phyloP scores from a whole-genome alignment of 352 stramenopile genomes.

The Phytophthora hybrid region DNA sequence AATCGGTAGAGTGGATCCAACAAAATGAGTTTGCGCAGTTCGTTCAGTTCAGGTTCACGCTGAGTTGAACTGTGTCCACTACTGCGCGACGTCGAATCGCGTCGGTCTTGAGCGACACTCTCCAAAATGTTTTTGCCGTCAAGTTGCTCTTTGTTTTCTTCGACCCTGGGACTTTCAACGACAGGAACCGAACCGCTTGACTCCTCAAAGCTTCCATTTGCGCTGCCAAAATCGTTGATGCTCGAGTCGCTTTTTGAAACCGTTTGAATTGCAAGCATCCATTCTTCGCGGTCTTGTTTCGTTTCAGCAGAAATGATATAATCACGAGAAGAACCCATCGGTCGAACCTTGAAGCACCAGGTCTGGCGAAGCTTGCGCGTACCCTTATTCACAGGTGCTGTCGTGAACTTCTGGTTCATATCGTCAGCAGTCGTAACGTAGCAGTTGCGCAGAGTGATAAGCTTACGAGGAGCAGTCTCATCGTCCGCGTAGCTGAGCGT shows the following conservation, averaged over 20 bases:
- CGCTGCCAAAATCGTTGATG: not conserved
- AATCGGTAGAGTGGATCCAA: slow-evolving; percentile 80
- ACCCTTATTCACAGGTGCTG: slow-evolving; percentile 85
- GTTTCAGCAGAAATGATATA: slow-evolving; percentile 86
- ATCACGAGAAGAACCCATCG: slow-evolving; percentile 77
- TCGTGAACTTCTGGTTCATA: slow-evolving; percentile 90
- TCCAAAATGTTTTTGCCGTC: slow-evolving; percentile 46
- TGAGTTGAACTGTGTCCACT: slow-evolving; percentile 58
- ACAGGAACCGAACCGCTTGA: slow-evolving; percentile 8
- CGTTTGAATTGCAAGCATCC: slow-evolving; percentile 84
- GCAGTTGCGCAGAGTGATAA: slow-evolving; percentile 72
- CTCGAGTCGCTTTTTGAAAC: slow-evolving; percentile 34
- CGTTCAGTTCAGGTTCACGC: slow-evolving; percentile 55
- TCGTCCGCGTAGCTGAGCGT: slow-evolving; percentile 80
- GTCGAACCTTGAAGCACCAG: slow-evolving; percentile 88
- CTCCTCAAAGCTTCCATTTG: slow-evolving; percentile 2
- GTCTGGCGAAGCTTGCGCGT: slow-evolving; percentile 84
- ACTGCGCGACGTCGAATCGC: slow-evolving; percentile 56
- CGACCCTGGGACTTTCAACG: slow-evolving; percentile 33
- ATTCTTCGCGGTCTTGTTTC: slow-evolving; percentile 86
- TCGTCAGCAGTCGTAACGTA: slow-evolving; percentile 72
- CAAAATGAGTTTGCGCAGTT: slow-evolving; percentile 77
- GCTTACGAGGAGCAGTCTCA: slow-evolving; percentile 56
- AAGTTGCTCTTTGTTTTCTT: slow-evolving; percentile 59
- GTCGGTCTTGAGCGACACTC: slow-evolving; percentile 32